A percentile compares a stretch with the other conserved stretches of the same genome.
Evolutionary conservation across 371 early-diverging fungal species (phyloP).

Genomic region (Rhizopus stolonifer): DNA sequence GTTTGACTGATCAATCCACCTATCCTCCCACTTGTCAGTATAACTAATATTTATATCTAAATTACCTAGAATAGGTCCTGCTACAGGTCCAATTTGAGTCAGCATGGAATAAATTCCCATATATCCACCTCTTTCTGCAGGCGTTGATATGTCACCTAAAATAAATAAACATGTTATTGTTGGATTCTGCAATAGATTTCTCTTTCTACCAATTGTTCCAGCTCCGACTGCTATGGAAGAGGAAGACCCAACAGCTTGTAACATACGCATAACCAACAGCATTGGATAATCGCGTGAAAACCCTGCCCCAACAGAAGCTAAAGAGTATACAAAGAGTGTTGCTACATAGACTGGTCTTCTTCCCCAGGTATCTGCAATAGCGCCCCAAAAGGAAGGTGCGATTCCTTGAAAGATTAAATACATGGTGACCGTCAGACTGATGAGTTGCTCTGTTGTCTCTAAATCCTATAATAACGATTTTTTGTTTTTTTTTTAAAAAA

Average conservation of each 20-base stretch:
- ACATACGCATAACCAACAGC: constrained; percentile 58
- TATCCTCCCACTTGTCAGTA: not conserved
- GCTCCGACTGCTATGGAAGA: constrained; percentile 70
- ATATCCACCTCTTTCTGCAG: constrained; percentile 63
- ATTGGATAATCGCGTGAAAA: constrained; percentile 44
- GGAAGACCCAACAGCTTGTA: constrained; percentile 68
- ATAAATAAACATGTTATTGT: not conserved
- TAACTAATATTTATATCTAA: not conserved
- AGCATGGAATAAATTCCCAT: constrained; percentile 58
- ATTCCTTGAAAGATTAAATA: constrained; percentile 49
- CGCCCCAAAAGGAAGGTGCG: constrained; percentile 61
- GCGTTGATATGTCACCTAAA: constrained; percentile 54
- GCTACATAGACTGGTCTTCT: constrained; percentile 63
- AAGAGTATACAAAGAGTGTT: constrained; percentile 60
- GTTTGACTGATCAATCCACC: constrained; percentile 32
- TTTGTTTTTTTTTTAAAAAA: too few relatives aligned
- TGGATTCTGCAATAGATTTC: not conserved
- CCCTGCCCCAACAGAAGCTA: constrained; percentile 61
- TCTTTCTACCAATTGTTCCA: constrained; percentile 56
- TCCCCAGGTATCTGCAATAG: constrained; percentile 62
- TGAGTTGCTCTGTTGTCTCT: constrained; percentile 10
- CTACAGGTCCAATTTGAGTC: constrained; percentile 22
- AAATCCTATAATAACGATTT: constrained; percentile 17
- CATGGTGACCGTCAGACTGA: constrained; percentile 38
- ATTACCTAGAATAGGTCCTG: constrained; percentile 48